Evolutionary conservation across 371 early-diverging fungal genomes (phyloP).

Genomic region (Mucor velutinosus): DNA sequence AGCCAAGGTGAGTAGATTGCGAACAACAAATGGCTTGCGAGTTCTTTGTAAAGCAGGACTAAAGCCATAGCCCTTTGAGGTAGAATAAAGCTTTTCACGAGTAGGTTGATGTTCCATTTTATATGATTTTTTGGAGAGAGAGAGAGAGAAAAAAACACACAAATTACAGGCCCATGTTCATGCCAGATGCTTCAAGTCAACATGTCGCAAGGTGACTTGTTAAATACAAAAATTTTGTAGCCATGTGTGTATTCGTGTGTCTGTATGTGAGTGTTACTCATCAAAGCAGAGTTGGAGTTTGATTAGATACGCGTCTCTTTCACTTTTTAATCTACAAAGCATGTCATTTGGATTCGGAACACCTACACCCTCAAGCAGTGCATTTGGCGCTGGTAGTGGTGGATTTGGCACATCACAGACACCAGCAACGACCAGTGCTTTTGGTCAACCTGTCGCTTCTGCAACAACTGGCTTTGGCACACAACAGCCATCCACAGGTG

Average conservation of each 20-base stretch:
- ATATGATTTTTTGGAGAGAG: not conserved
- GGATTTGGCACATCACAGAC: slow-evolving; percentile 30
- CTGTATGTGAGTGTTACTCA: too few species aligned
- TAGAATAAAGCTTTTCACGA: slow-evolving; percentile 52
- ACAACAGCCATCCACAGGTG: slow-evolving; percentile 16
- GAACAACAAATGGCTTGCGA: slow-evolving; percentile 49
- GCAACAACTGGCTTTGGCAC: slow-evolving; percentile 17
- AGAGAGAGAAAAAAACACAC: slow-evolving; percentile 1
- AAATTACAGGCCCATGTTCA: slow-evolving; percentile 6
- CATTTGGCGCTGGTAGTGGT: slow-evolving; percentile 11
- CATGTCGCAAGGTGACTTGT: not conserved
- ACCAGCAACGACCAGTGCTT: slow-evolving; percentile 16
- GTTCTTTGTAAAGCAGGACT: slow-evolving; percentile 59
- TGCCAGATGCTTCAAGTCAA: not conserved
- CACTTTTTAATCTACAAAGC: slow-evolving; percentile 1
- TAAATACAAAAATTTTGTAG: not conserved
- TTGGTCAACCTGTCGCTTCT: slow-evolving; percentile 18
- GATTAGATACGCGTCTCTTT: slow-evolving; percentile 8
- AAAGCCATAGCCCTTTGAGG: slow-evolving; percentile 50
- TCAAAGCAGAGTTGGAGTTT: too few species aligned
- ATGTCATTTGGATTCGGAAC: slow-evolving; percentile 33
- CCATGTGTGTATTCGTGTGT: not conserved
- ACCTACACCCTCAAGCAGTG: slow-evolving; percentile 23
- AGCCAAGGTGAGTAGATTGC: slow-evolving; percentile 51
- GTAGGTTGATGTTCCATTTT: slow-evolving; percentile 29